A percentile compares a stretch with the other conserved stretches of the same genome.
Evolutionary conservation across 106 monocot species (phyloP).

Genomic region (Ottelia alismoides): DNA sequence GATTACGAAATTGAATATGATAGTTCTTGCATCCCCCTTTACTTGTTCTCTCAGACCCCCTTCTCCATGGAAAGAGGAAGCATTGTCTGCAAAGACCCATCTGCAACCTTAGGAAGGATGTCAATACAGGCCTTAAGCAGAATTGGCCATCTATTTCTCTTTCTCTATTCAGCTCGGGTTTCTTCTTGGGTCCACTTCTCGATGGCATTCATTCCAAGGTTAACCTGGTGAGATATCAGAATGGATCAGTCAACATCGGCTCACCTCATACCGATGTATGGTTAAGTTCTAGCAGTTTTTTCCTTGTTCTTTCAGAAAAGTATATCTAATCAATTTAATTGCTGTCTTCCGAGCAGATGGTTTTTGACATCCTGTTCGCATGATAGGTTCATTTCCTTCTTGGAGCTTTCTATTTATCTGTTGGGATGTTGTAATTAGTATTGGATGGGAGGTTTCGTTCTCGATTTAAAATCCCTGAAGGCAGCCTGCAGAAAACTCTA

Average conservation of each 20-base stretch:
- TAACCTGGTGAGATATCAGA: conserved; percentile 33
- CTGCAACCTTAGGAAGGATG: conserved; percentile 15
- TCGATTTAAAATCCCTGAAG: conserved; percentile 12
- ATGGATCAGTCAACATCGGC: conserved; percentile 49
- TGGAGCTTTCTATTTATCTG: conserved; percentile 51
- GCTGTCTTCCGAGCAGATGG: too few species aligned
- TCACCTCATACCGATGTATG: conserved; percentile 62
- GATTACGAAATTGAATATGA: too few species aligned
- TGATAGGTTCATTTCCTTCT: conserved; percentile 74
- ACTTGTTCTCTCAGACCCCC: background rate
- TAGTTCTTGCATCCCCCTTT: conserved; percentile 2
- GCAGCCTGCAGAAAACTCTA: conserved; percentile 32
- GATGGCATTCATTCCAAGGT: conserved; percentile 70
- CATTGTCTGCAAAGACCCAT: background rate
- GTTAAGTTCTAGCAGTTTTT: too few species aligned
- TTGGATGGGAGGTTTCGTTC: conserved; percentile 36
- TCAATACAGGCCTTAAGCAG: background rate
- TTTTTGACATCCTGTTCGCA: too few species aligned
- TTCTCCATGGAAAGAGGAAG: background rate
- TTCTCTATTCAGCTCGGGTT: conserved; percentile 50
- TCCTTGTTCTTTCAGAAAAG: too few species aligned
- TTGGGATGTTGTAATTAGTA: conserved; percentile 48
- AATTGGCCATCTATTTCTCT: conserved; percentile 36
- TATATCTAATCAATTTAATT: too few species aligned
- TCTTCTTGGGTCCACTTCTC: conserved; percentile 52